These are phyloP conservation scores for Sicyos baderoa DNA, from an alignment of 306 rosid genomes.

Conservation along the genomic window DNA sequence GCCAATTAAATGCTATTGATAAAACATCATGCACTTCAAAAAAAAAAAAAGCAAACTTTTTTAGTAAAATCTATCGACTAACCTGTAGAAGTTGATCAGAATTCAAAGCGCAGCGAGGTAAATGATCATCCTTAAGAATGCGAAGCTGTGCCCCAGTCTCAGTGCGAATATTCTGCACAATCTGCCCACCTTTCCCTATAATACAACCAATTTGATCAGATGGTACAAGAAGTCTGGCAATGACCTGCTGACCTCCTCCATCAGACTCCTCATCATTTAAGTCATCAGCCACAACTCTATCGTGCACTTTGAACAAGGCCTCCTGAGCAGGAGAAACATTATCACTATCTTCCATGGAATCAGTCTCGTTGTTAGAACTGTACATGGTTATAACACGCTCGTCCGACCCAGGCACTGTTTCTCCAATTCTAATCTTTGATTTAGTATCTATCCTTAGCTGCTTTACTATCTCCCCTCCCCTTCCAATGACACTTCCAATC, in stretches of 20 bases:
- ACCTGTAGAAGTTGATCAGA: conserved; percentile 98
- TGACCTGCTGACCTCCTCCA: conserved; percentile 54
- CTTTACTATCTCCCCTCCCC: conserved; percentile 99
- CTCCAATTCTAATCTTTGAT: conserved; percentile 87
- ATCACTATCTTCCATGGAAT: conserved; percentile 50
- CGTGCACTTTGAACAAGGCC: conserved; percentile 76
- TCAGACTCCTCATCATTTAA: conserved; percentile 65
- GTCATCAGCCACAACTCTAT: conserved; percentile 86
- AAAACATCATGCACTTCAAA: background rate
- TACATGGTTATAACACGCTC: conserved; percentile 80
- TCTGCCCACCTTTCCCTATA: conserved; percentile 93
- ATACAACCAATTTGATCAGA: conserved; percentile 96
- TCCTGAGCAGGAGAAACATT: conserved; percentile 74
- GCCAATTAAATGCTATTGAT: background rate
- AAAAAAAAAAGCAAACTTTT: background rate
- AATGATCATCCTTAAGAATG: conserved; percentile 82
- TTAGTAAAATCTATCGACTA: conserved; percentile 3
- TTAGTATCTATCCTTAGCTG: conserved; percentile 78
- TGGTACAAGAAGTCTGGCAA: conserved; percentile 75
- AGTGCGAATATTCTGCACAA: conserved; percentile 69
- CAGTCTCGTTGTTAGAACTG: conserved; percentile 68
- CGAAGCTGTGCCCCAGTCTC: conserved; percentile 94
- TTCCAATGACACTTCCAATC: conserved; percentile 92
- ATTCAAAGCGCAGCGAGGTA: conserved; percentile 70
- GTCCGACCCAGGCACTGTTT: conserved; percentile 70